A percentile compares a stretch with the other conserved stretches of the same genome.
Evolutionary conservation across 805 yeast species (phyloP).

Genomic region (Nakazawaea peltata): DNA sequence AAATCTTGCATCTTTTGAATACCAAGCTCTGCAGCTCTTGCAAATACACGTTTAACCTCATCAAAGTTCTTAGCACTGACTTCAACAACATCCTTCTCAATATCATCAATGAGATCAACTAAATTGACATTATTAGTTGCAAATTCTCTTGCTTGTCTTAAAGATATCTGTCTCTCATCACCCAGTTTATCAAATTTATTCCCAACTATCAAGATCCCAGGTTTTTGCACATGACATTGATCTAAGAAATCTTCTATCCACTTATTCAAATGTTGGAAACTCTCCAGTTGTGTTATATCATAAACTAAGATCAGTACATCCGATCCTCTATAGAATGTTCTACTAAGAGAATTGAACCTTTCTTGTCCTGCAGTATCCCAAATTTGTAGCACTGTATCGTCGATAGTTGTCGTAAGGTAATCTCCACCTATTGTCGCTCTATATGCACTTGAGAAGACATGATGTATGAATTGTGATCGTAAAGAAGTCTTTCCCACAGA

Average conservation of each 20-base stretch:
- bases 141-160: constrained; percentile 23
- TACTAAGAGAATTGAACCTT: constrained; percentile 60
- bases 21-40: constrained; percentile 20
- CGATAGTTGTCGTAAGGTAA: constrained; percentile 35
- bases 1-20: constrained; percentile 11
- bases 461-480: constrained; percentile 47
- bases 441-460: constrained; percentile 45
- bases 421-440: constrained; percentile 56
- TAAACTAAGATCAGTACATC: constrained; percentile 47
- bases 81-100: constrained; percentile 19
- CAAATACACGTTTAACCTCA: constrained; percentile 20
- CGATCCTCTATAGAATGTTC: constrained; percentile 51
- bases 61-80: constrained; percentile 18
- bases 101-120: constrained; percentile 16
- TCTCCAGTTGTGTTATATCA: constrained; percentile 45
- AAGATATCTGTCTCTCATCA: constrained; percentile 18
- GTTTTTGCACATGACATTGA: constrained; percentile 37
- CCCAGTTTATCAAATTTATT: constrained; percentile 36
- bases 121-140: constrained; percentile 12
- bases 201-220: constrained; percentile 45
- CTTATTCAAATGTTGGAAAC: constrained; percentile 32
- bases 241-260: constrained; percentile 42
- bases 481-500: constrained; percentile 55
- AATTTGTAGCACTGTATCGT: constrained; percentile 36
- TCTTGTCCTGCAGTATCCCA: constrained; percentile 98